phyloP scores from a whole-genome alignment of 192 early-diverging fungal genomes.

The Coemansia sp. region DNA sequence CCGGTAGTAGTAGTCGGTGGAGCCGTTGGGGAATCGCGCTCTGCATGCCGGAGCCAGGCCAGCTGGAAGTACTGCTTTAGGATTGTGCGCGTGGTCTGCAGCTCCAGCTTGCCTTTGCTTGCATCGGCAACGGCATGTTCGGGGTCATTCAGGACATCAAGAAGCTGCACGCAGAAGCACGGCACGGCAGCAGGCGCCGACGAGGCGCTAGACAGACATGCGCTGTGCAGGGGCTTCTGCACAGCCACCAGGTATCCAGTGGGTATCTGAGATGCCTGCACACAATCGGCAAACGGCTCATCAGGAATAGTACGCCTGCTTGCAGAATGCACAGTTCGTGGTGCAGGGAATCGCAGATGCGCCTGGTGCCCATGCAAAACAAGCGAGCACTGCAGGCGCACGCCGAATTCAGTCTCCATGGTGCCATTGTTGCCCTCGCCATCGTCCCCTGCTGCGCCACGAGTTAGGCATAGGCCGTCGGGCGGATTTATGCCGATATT shows the following conservation, averaged over 20 bases:
- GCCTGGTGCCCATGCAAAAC: constrained; percentile 44
- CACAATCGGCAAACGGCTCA: background rate
- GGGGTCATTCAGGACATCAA: constrained; percentile 1
- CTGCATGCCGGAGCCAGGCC: constrained; percentile 36
- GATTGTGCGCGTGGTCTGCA: constrained; percentile 26
- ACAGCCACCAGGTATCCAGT: constrained; percentile 44
- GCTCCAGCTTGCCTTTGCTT: constrained; percentile 9
- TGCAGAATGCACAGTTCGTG: background rate
- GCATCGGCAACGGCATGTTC: background rate
- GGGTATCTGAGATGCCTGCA: background rate
- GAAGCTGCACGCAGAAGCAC: constrained; percentile 47
- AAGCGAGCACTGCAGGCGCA: constrained; percentile 33
- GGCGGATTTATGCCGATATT: constrained; percentile 25
- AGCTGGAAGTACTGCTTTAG: constrained; percentile 46
- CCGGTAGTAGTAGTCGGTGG: background rate
- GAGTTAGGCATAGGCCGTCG: constrained; percentile 18
- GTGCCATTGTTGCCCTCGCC: background rate
- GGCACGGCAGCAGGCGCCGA: constrained; percentile 4
- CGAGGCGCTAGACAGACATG: background rate
- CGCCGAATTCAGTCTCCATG: background rate
- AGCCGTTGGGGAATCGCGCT: constrained; percentile 10
- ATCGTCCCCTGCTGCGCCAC: background rate
- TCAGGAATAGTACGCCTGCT: background rate
- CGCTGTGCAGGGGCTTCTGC: constrained; percentile 6
- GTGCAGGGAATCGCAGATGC: constrained; percentile 10